Conservation (phyloP, 768 basidiomycete species). For the Favolaschia claudopus region DNA sequence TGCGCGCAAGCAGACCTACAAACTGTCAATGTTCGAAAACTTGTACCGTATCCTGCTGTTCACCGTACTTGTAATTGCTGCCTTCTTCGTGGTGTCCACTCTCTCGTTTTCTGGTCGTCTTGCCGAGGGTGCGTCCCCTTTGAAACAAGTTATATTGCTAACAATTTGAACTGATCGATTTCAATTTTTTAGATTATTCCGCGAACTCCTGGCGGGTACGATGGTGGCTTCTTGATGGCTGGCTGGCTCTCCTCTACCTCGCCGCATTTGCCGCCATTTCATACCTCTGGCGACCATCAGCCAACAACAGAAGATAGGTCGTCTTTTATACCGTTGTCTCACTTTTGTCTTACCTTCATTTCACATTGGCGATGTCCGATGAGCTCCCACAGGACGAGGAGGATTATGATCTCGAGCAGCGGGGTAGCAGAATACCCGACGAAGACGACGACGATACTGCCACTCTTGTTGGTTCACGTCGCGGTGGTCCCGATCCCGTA, state of each 20-base stretch:
- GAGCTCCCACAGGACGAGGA: slow-evolving; percentile 95
- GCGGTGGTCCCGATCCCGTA: slow-evolving; percentile 54
- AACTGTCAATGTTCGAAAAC: slow-evolving; percentile 86
- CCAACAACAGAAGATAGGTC: slow-evolving; percentile 85
- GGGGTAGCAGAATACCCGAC: slow-evolving; percentile 56
- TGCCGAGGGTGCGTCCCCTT: slow-evolving; percentile 73
- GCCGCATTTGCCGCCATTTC: slow-evolving; percentile 81
- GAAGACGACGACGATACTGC: slow-evolving; percentile 76
- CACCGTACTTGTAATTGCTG: slow-evolving; percentile 80
- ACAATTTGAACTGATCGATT: neutral
- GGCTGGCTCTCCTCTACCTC: slow-evolving; percentile 89
- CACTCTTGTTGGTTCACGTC: slow-evolving; percentile 72
- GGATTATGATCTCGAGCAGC: slow-evolving; percentile 89
- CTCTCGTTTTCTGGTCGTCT: slow-evolving; percentile 90
- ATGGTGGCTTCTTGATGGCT: slow-evolving; percentile 98
- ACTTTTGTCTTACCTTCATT: slow-evolving; percentile 43
- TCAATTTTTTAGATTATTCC: slow-evolving; percentile 76
- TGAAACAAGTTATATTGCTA: slow-evolving; percentile 6
- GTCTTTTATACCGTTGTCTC: slow-evolving; percentile 10
- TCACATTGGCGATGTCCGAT: slow-evolving; percentile 92
- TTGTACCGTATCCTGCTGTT: slow-evolving; percentile 86
- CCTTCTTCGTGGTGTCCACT: slow-evolving; percentile 93
- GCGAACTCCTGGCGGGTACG: slow-evolving; percentile 88
- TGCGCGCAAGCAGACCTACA: slow-evolving; percentile 86
- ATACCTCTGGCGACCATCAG: slow-evolving; percentile 94